Evolutionary conservation across 2,329 filamentous ascomycete genomes (phyloP), one percentile per base, ranked within the genome.

Genomic region (Colletotrichum lindemuthianum): DNA sequence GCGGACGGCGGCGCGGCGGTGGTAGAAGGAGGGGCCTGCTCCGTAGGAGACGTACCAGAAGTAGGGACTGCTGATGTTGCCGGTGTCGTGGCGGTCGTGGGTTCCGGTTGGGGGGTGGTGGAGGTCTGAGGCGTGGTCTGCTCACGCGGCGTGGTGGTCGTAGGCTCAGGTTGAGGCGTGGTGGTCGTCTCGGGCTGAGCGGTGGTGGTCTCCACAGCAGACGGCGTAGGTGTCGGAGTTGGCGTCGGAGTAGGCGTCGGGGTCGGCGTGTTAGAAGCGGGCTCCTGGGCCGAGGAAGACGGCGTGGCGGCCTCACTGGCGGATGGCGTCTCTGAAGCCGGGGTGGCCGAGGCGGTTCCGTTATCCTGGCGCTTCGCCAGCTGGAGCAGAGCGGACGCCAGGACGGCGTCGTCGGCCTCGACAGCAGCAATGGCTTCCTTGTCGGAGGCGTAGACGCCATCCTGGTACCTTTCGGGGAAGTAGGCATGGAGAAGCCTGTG

Each of bases 401-500:
- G 79, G 41, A 84, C 81, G 24, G 87, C 84, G 72, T 92, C 84
- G 68, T 85, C 83, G 47, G 81, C 79, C 76, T 88, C 85, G 34
- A 91, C 82, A 39, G 84, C 86, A 74, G 90, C 86, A 59, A 91
- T 81, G 33, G 88, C 89, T 10, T 83, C 80, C 69, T 82, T 83
- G 71, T 91, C 89, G 67, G 87, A 86, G 67, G 86, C 82, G 74
- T 89, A 91, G 60, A 92, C 83, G 63, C 90, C 90, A 72, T 91
- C 85, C 73, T 88, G 84, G 77, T 89, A 92, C 72, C 86, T 86
- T 51, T 84, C 82, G 49, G 86, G 84, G 58, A 89, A 80, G 70
- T 88, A 84, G 66, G 83, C 79, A 74, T 91, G 88, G 37, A 93
- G 81, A 57, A 91, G 85, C 50, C 85, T 84, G 74, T 92, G 89